Evolutionary conservation across 768 basidiomycete species (phyloP), one percentile per base, ranked within the genome.

Genomic region (Gautieria morchelliformis): DNA sequence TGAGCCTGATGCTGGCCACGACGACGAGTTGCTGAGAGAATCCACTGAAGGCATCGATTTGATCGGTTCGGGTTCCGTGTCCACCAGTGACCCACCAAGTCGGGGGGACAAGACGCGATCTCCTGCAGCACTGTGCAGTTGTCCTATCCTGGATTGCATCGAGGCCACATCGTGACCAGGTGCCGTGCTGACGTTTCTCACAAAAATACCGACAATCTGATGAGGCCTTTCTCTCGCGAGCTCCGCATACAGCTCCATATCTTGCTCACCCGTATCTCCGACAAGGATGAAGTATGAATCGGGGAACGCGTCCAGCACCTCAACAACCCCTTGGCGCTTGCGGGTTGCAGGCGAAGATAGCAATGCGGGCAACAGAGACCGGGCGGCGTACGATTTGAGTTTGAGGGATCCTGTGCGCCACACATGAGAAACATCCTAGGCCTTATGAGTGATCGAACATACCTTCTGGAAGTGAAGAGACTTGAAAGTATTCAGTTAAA

Each of bases 201-300:
- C 82, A 70, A 91, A 90, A 37, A 97, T 81, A 3, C 76, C 91
- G 4, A 85, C 71, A 39, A 98, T 77, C 64, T 89, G 88, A 4
- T 72, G 62, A 0, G 86, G 82, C 11, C 83, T 74, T 56, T 89
- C 84, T 17, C 72, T 68, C 0, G 95, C 92, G 17, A 95, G 66
- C 3, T 82, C 75, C 14, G 85, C 75, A 67, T 97, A 98, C 1
- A 98, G 75, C 68, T 98, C 93, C 45, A 98, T 71, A 70, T 98
- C 95, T 63, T 96, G 94, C 66, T 98, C 95, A 35, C 94, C 95
- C 0, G 85, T 83, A 68, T 98, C 95, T 7, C 95, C 95, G 41
- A 98, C 75, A 50, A 94, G 79, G 65, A 97, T 69, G 70, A 98
- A 96, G 40, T 70, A 74, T 1, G 88, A 82, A 41, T 82, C 74